Conservation (phyloP, 78 protist species). For the Dictyostelium discoideum region dicty_2.7 NC_007089.4:1133501-1134000, state of each 20-base stretch:
- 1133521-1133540: slow-evolving; percentile 34
- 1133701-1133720: background rate
- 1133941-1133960: background rate
- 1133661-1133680: slow-evolving; percentile 95
- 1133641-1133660: slow-evolving; percentile 67
- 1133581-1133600: slow-evolving; percentile 73
- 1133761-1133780: slow-evolving; percentile 37
- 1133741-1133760: slow-evolving; percentile 37
- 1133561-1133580: slow-evolving; percentile 95
- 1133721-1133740: slow-evolving; percentile 34
- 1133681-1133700: slow-evolving; percentile 90
- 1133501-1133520: slow-evolving; percentile 57
- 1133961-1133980: background rate
- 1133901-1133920: background rate
- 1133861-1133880: background rate
- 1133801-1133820: background rate
- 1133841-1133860: background rate
- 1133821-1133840: background rate
- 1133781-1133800: background rate
- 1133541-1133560: slow-evolving; percentile 92
- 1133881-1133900: background rate
- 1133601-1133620: slow-evolving; percentile 16
- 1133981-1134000: background rate
- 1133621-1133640: background rate
- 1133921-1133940: background rate